phyloP scores from a whole-genome alignment of 331 rosid species.

The Malus hybrid region DNA sequence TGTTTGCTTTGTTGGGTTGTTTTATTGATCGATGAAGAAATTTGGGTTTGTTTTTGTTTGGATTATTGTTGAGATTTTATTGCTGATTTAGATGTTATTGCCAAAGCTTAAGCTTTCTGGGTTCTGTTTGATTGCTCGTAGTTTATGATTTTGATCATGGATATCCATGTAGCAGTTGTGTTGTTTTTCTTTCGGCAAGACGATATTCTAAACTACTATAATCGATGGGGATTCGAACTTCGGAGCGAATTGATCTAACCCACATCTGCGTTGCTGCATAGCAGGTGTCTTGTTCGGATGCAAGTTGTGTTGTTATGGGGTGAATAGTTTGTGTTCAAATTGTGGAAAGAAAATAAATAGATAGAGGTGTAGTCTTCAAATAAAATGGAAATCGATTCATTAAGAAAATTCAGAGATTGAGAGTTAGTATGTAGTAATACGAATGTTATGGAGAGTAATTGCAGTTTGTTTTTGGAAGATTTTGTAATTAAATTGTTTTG shows the following conservation, averaged over 20 bases:
- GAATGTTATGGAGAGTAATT: background rate
- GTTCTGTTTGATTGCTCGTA: background rate
- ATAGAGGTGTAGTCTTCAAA: background rate
- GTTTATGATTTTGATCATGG: background rate
- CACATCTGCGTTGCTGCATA: too few relatives aligned
- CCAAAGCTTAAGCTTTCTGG: too few relatives aligned
- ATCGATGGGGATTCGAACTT: too few relatives aligned
- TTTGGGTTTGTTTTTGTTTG: background rate
- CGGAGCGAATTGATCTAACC: too few relatives aligned
- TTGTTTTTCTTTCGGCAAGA: background rate
- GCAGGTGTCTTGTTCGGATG: background rate
- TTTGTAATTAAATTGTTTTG: background rate
- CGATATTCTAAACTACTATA: too few relatives aligned
- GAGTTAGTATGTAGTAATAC: background rate
- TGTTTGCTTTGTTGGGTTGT: background rate
- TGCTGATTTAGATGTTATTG: background rate
- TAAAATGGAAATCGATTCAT: background rate
- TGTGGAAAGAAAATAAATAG: background rate
- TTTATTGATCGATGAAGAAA: slow-evolving; percentile 1
- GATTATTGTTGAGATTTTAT: background rate
- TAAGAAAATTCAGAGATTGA: background rate
- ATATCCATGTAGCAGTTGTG: background rate
- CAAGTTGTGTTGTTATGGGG: background rate
- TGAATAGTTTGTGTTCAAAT: background rate
- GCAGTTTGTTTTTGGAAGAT: background rate